Conservation (phyloP, 2,329 filamentous ascomycete genomes). For the Talaromyces funiculosus region DNA sequence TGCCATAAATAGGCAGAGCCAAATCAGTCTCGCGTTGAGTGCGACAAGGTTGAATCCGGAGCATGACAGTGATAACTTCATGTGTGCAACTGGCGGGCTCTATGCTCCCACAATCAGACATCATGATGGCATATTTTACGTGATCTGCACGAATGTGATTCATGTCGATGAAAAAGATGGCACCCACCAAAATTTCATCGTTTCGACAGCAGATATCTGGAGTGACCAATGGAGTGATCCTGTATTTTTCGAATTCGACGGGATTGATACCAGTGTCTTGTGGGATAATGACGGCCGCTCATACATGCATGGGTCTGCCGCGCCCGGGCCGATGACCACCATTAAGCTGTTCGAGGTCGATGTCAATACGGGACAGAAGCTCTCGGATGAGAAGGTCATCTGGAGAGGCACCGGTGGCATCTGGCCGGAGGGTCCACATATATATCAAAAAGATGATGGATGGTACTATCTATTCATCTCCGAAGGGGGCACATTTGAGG, state of each 20-base stretch:
- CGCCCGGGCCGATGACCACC: not conserved
- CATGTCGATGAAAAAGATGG: conserved; percentile 16
- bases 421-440: conserved; percentile 45
- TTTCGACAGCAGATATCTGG: conserved; percentile 3
- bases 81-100: conserved; percentile 23
- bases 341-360: conserved; percentile 1
- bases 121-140: conserved; percentile 40
- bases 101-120: conserved; percentile 46
- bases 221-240: conserved; percentile 37
- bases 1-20: not conserved
- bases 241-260: conserved; percentile 32
- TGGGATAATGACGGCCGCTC: conserved; percentile 37
- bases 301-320: conserved; percentile 27
- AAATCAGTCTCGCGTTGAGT: not conserved
- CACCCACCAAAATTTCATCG: conserved; percentile 2
- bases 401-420: conserved; percentile 47
- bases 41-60: not conserved
- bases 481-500: conserved; percentile 37
- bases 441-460: conserved; percentile 42
- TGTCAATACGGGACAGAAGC: not conserved
- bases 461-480: conserved; percentile 47
- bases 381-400: not conserved
- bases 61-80: conserved; percentile 14
- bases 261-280: conserved; percentile 45
- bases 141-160: conserved; percentile 40